Conservation (phyloP, 805 yeast species). For the Schizosaccharomyces pombe region DNA sequence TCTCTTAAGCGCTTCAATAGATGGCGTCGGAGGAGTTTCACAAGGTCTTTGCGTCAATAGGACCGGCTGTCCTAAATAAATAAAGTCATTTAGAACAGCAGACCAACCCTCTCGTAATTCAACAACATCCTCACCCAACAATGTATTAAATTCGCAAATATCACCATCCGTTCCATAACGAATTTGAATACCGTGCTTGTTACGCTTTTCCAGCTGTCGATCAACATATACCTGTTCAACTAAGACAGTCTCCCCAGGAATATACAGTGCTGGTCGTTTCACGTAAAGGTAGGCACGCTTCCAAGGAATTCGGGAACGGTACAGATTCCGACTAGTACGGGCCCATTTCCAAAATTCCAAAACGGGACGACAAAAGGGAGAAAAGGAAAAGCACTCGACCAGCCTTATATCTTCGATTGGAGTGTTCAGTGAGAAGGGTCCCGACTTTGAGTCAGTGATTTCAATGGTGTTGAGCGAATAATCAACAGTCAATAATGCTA, state of each 20-base stretch:
- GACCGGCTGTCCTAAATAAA: background rate
- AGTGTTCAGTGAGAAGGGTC: background rate
- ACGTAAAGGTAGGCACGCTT: background rate
- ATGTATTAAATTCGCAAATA: background rate
- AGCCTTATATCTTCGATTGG: background rate
- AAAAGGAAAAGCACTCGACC: background rate
- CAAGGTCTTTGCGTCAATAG: background rate
- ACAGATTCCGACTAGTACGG: background rate
- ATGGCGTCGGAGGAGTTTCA: background rate
- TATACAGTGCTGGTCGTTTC: background rate
- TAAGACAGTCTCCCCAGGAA: background rate
- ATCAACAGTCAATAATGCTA: background rate
- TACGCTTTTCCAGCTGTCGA: background rate
- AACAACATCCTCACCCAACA: background rate
- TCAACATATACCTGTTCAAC: background rate
- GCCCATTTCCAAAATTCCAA: background rate
- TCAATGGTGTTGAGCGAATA: background rate
- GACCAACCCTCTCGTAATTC: background rate
- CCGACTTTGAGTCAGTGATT: background rate
- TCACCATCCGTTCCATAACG: background rate
- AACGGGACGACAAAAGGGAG: background rate
- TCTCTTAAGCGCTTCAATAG: background rate
- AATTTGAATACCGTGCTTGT: background rate
- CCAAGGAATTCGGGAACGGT: background rate
- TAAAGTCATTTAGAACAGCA: background rate